phyloP scores from a whole-genome alignment of 495 filamentous ascomycete genomes.

The Evernia prunastri region DNA sequence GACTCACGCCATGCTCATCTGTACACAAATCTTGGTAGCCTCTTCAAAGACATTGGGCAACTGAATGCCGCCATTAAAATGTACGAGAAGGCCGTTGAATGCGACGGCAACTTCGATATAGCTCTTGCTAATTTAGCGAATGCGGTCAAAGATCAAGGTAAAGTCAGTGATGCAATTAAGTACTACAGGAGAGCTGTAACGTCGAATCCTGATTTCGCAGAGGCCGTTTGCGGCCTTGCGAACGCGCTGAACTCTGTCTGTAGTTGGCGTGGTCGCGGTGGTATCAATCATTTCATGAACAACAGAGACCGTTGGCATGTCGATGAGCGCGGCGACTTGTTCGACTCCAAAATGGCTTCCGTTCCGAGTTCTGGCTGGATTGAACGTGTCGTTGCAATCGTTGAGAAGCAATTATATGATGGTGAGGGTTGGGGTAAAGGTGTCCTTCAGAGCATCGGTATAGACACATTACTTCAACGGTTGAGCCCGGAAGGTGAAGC shows the following conservation, averaged over 20 bases:
- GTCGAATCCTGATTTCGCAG: slow-evolving; percentile 91
- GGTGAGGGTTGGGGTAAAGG: slow-evolving; percentile 84
- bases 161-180: slow-evolving; percentile 81
- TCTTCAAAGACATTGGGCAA: slow-evolving; percentile 95
- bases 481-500: slow-evolving; percentile 30
- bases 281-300: slow-evolving; percentile 63
- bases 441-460: slow-evolving; percentile 50
- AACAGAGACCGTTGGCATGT: slow-evolving; percentile 92
- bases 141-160: slow-evolving; percentile 94
- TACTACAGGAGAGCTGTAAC: slow-evolving; percentile 89
- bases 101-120: slow-evolving; percentile 91
- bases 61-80: slow-evolving; percentile 86
- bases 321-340: slow-evolving; percentile 74
- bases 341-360: slow-evolving; percentile 58
- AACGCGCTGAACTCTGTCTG: slow-evolving; percentile 97
- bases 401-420: slow-evolving; percentile 82
- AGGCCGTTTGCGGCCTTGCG: slow-evolving; percentile 92
- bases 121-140: slow-evolving; percentile 96
- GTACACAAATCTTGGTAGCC: slow-evolving; percentile 91
- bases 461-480: slow-evolving; percentile 47
- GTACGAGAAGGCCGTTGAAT: slow-evolving; percentile 92
- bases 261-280: slow-evolving; percentile 87
- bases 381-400: slow-evolving; percentile 90
- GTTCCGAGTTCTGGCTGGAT: slow-evolving; percentile 72
- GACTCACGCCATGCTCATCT: slow-evolving; percentile 93